Percentiles rank a stretch among this genome's conserved stretches.
Evolutionary conservation across 352 stramenopile species (phyloP).

Genomic region (Pythium plurisporium): DNA sequence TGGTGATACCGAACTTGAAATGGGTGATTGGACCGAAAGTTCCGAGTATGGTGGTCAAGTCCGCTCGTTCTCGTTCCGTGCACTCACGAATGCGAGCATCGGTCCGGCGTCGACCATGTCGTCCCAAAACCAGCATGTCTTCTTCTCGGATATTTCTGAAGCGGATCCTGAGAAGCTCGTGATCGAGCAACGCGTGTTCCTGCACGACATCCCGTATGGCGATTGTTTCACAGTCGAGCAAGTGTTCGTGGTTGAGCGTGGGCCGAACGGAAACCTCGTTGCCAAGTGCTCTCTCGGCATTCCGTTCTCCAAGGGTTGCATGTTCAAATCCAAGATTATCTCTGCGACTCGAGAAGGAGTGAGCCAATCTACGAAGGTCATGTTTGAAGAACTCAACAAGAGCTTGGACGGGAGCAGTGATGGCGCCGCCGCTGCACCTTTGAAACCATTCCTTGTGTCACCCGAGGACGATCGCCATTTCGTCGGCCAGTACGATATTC

Average conservation of each 20-base stretch:
- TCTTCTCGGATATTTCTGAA: conserved; percentile 33
- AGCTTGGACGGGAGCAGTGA: conserved; percentile 24
- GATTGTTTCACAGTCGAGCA: conserved; percentile 83
- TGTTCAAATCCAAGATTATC: conserved; percentile 90
- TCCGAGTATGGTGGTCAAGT: conserved; percentile 68
- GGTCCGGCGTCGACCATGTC: conserved; percentile 80
- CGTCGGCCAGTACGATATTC: conserved; percentile 64
- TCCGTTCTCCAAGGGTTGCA: conserved; percentile 84
- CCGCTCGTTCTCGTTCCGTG: conserved; percentile 58
- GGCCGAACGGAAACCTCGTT: conserved; percentile 37
- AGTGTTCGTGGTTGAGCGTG: conserved; percentile 50
- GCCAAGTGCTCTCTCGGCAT: conserved; percentile 69
- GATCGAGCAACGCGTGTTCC: conserved; percentile 53
- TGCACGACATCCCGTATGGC: conserved; percentile 85
- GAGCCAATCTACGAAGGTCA: conserved; percentile 42
- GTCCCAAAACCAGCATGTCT: conserved; percentile 68
- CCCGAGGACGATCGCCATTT: conserved; percentile 61
- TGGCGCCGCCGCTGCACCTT: conserved; percentile 10
- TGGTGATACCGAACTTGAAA: conserved; percentile 68
- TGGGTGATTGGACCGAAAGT: conserved; percentile 57
- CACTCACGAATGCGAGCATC: conserved; percentile 79
- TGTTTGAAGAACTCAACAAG: conserved; percentile 62
- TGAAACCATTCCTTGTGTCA: conserved; percentile 65
- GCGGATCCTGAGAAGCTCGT: conserved; percentile 46
- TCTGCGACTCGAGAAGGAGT: conserved; percentile 66